These are phyloP conservation scores for Yarrowia divulgata DNA, from an alignment of 805 yeast genomes.

Conservation along the genomic window DNA sequence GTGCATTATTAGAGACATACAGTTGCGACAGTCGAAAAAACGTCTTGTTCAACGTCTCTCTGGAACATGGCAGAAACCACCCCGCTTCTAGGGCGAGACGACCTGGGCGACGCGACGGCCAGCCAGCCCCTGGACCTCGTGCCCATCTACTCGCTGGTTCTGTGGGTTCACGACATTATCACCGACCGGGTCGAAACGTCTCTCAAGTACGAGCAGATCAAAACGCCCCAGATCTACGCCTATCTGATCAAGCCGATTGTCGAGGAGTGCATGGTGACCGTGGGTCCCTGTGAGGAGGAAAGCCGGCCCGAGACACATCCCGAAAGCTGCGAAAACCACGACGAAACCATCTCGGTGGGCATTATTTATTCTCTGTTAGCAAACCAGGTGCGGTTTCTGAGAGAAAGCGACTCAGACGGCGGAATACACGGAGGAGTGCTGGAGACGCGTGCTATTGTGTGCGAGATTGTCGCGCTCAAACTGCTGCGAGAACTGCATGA, in stretches of 20 bases:
- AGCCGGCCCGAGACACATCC: not conserved
- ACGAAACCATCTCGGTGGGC: constrained; percentile 46
- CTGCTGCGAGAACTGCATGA: constrained; percentile 57
- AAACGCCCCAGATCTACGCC: constrained; percentile 59
- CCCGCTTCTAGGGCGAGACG: constrained; percentile 20
- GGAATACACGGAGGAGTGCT: constrained; percentile 44
- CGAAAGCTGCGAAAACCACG: constrained; percentile 2
- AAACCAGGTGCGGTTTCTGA: constrained; percentile 51
- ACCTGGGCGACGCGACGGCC: constrained; percentile 15
- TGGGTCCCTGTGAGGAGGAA: constrained; percentile 29
- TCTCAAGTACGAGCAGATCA: constrained; percentile 60
- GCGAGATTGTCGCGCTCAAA: constrained; percentile 62
- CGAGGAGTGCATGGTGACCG: constrained; percentile 47
- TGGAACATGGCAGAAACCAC: constrained; percentile 21
- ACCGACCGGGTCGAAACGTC: constrained; percentile 55
- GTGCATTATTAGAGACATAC: not conserved
- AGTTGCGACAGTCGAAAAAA: too few species aligned
- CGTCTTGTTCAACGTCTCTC: too few species aligned
- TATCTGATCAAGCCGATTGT: constrained; percentile 59
- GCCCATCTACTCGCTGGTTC: constrained; percentile 50
- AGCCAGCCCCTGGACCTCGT: constrained; percentile 48
- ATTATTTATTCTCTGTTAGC: constrained; percentile 54
- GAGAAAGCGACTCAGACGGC: constrained; percentile 47
- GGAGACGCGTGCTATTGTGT: constrained; percentile 58
- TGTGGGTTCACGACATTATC: constrained; percentile 55